Conservation (phyloP, 129 eudicot species). For the Artemisia tridentata region DNA sequence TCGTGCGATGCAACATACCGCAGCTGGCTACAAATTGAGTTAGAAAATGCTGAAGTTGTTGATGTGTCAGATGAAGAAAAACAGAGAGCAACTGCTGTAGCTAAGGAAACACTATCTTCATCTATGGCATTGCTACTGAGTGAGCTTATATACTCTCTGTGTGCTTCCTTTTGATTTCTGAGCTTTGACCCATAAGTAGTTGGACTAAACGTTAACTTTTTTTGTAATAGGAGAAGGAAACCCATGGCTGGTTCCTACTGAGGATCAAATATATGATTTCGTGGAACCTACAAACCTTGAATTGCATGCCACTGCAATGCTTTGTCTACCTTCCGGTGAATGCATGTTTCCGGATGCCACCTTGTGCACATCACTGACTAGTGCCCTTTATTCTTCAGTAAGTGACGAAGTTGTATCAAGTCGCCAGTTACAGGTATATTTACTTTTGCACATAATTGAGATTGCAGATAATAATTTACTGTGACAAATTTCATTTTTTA, state of each 20-base stretch:
- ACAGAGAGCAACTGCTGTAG: slow-evolving; percentile 52
- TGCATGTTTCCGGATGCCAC: slow-evolving; percentile 89
- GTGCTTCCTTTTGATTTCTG: background rate
- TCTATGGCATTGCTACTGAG: slow-evolving; percentile 63
- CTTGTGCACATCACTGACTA: slow-evolving; percentile 76
- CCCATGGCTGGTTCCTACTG: slow-evolving; percentile 74
- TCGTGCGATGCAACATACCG: slow-evolving; percentile 98
- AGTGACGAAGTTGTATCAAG: slow-evolving; percentile 59
- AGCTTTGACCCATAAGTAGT: slow-evolving; percentile 2
- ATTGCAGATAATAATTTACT: background rate
- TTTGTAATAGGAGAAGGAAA: slow-evolving; percentile 56
- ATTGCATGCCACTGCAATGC: slow-evolving; percentile 85
- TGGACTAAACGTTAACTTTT: background rate
- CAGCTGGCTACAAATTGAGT: slow-evolving; percentile 79
- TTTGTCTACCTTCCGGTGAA: slow-evolving; percentile 91
- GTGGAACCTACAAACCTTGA: slow-evolving; percentile 68
- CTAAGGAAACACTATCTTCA: slow-evolving; percentile 59
- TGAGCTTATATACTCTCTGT: slow-evolving; percentile 37
- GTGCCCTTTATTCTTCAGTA: slow-evolving; percentile 86
- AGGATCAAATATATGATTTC: slow-evolving; percentile 57
- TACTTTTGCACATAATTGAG: background rate
- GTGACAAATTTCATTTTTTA: slow-evolving; percentile 1
- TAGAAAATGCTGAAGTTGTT: slow-evolving; percentile 62
- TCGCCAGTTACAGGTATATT: slow-evolving; percentile 76
- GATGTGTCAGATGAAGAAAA: slow-evolving; percentile 71